Conservation (phyloP, 257 asterid species). For the Petrea volubilis region DNA sequence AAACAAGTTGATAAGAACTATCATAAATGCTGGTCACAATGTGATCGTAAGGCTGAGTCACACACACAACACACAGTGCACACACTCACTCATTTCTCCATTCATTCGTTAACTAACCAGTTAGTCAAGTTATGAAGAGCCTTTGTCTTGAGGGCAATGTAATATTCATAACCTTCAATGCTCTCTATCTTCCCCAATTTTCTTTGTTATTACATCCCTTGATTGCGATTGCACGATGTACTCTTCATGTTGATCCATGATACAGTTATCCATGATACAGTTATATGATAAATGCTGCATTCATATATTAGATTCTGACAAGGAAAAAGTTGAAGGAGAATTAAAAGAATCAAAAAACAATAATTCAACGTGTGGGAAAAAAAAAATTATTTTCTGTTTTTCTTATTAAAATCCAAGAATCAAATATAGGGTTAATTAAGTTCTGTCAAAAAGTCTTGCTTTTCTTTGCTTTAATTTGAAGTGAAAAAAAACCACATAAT, state of each 20-base stretch:
- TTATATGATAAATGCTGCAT: no score
- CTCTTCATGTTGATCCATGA: not conserved
- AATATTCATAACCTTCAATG: constrained; percentile 12
- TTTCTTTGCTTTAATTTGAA: no score
- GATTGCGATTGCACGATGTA: constrained; percentile 2
- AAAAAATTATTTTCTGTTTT: no score
- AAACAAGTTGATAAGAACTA: not conserved
- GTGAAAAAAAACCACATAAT: no score
- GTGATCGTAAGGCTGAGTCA: not conserved
- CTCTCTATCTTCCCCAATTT: not conserved
- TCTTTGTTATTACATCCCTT: not conserved
- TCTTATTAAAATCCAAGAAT: no score
- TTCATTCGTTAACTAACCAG: not conserved
- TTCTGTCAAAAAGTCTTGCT: no score
- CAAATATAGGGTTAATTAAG: no score
- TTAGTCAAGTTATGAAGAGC: constrained; percentile 2
- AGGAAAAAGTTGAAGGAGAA: no score
- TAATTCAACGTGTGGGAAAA: no score
- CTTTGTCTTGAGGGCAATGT: constrained; percentile 43
- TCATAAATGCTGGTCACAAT: constrained; percentile 9
- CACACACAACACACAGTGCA: not conserved
- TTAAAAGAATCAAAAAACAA: no score
- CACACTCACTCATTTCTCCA: not conserved
- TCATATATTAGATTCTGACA: no score
- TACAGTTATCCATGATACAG: no score